phyloP scores from a whole-genome alignment of 1,139 yeast genomes.

The Candida buenavistaensis region DNA sequence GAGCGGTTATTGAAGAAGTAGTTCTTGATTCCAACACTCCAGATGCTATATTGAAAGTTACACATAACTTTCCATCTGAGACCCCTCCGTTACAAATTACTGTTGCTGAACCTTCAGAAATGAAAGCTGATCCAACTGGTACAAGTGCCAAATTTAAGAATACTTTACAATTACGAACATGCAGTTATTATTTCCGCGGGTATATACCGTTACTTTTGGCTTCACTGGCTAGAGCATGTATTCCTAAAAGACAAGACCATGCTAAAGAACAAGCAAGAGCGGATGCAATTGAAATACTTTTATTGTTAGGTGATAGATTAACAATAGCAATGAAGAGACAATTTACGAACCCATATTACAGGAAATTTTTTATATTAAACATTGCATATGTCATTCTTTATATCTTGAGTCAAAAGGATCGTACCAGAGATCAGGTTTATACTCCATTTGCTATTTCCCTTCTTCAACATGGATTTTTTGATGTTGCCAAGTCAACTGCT shows the following conservation, averaged over 20 bases:
- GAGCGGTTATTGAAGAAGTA: conserved; percentile 59
- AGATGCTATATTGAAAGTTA: conserved; percentile 43
- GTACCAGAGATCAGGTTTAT: conserved; percentile 31
- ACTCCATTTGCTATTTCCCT: conserved; percentile 50
- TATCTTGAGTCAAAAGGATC: conserved; percentile 28
- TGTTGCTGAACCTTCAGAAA: conserved; percentile 32
- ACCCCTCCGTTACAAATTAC: conserved; percentile 38
- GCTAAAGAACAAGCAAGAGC: conserved; percentile 33
- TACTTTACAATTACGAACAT: conserved; percentile 53
- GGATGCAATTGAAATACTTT: conserved; percentile 41
- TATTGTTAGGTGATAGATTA: conserved; percentile 34
- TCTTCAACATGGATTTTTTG: conserved; percentile 48
- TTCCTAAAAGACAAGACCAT: conserved; percentile 48
- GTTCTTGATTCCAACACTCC: conserved; percentile 50
- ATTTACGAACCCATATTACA: conserved; percentile 19
- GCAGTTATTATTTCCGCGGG: conserved; percentile 51
- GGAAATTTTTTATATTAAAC: conserved; percentile 29
- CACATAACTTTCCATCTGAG: conserved; percentile 31
- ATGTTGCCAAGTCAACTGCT: conserved; percentile 23
- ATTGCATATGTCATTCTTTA: conserved; percentile 30
- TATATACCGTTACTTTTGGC: conserved; percentile 44
- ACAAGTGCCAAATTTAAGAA: conserved; percentile 62
- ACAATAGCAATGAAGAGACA: conserved; percentile 24
- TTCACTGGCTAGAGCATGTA: conserved; percentile 40
- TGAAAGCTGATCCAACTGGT: conserved; percentile 35